Conservation (phyloP, 1,284 basidiomycete species). For the Trametes pubescens region DNA sequence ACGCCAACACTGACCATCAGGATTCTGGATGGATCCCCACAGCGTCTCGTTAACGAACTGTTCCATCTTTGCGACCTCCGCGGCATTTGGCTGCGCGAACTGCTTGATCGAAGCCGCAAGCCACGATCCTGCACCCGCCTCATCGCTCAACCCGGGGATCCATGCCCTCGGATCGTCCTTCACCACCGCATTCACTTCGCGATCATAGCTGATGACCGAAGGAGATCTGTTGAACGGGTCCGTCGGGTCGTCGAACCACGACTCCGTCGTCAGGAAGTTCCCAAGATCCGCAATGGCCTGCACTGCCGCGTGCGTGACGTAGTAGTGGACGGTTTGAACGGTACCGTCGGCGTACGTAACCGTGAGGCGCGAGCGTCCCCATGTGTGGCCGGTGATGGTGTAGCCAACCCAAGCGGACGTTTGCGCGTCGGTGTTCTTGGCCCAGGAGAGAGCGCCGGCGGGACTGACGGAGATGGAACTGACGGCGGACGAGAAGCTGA, state of each 20-base stretch:
- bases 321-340: slow-evolving; percentile 63
- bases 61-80: slow-evolving; percentile 62
- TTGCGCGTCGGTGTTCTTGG: slow-evolving; percentile 52
- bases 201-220: slow-evolving; percentile 64
- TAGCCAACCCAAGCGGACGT: slow-evolving; percentile 57
- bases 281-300: slow-evolving; percentile 58
- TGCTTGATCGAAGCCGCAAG: slow-evolving; percentile 65
- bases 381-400: slow-evolving; percentile 53
- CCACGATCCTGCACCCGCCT: slow-evolving; percentile 67
- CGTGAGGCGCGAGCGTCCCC: slow-evolving; percentile 60
- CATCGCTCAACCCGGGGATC: slow-evolving; percentile 67
- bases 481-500: slow-evolving; percentile 54
- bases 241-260: slow-evolving; percentile 59
- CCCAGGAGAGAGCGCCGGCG: slow-evolving; percentile 57
- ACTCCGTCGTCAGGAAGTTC: slow-evolving; percentile 61
- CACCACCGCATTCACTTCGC: slow-evolving; percentile 58
- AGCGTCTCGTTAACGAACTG: slow-evolving; percentile 56
- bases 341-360: slow-evolving; percentile 60
- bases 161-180: slow-evolving; percentile 57
- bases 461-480: slow-evolving; percentile 55
- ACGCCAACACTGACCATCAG: slow-evolving; percentile 48
- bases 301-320: slow-evolving; percentile 56
- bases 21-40: slow-evolving; percentile 61
- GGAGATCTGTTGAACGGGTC: slow-evolving; percentile 65
- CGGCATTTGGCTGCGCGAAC: slow-evolving; percentile 59